Percentiles rank a stretch among this genome's conserved stretches.
Conservation (phyloP, 495 filamentous ascomycete species). For the Penicilliopsis zonata region DNA sequence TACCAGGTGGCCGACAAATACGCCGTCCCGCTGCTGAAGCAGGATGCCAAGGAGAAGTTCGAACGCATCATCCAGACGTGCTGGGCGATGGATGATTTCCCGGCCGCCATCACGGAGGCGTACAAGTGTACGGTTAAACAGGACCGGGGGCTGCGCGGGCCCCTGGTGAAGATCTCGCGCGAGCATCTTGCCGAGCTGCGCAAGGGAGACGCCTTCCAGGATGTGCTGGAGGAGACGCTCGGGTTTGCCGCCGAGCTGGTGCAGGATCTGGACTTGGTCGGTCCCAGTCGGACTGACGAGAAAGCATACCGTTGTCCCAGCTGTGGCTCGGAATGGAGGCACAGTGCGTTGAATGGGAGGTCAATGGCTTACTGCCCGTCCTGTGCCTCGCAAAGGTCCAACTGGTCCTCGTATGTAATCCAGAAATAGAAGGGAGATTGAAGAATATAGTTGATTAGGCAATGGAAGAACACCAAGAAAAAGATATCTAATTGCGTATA, state of each 20-base stretch:
- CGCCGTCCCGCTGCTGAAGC: constrained; percentile 20
- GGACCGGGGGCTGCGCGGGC: constrained; percentile 21
- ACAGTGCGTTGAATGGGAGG: background rate
- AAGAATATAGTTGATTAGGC: no score
- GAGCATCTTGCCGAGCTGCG: constrained; percentile 4
- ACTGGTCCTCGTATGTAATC: background rate
- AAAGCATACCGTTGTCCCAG: background rate
- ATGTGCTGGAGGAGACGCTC: constrained; percentile 3
- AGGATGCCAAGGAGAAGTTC: constrained; percentile 22
- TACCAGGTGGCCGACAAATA: constrained; percentile 34
- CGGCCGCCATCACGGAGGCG: constrained; percentile 15
- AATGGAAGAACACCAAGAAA: no score
- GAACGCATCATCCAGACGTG: constrained; percentile 4
- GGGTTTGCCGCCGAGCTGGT: constrained; percentile 11
- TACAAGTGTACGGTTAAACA: constrained; percentile 15
- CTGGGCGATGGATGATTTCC: constrained; percentile 17
- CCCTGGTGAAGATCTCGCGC: constrained; percentile 10
- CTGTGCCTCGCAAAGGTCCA: background rate
- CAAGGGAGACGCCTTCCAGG: constrained; percentile 6
- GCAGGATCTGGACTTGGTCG: background rate
- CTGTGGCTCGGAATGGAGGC: background rate
- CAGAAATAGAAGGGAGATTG: no score
- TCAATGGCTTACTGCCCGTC: background rate
- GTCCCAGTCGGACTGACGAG: background rate
- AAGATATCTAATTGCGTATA: no score